These are phyloP conservation scores for Linnemannia zychae DNA, from an alignment of 192 early-diverging fungal species.

Conservation along the genomic window DNA sequence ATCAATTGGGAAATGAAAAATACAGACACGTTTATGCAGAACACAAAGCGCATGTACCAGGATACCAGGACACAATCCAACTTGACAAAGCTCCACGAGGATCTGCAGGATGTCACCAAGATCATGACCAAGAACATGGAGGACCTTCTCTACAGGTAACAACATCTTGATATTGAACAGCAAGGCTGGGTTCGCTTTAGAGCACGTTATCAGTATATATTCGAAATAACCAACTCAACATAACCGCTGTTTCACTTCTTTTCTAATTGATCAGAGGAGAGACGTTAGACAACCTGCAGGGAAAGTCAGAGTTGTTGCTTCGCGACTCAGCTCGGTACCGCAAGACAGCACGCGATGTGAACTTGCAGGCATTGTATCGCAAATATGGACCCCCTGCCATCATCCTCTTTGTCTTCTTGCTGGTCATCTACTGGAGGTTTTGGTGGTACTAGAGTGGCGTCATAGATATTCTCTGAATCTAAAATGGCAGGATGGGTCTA, in stretches of 20 bases:
- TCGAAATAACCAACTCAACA: conserved; percentile 18
- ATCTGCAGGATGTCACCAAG: conserved; percentile 94
- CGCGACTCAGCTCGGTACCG: conserved; percentile 82
- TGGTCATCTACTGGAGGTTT: conserved; percentile 81
- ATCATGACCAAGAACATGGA: conserved; percentile 99
- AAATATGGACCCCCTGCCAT: conserved; percentile 94
- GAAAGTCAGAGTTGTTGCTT: conserved; percentile 66
- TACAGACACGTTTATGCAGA: conserved; percentile 97
- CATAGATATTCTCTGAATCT: too few relatives aligned
- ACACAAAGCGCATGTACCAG: conserved; percentile 96
- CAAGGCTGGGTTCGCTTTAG: conserved; percentile 18
- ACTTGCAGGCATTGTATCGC: conserved; percentile 91
- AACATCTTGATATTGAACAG: neutral
- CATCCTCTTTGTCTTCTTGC: conserved; percentile 81
- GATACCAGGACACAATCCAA: conserved; percentile 95
- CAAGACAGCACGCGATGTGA: conserved; percentile 88
- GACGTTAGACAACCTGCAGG: conserved; percentile 73
- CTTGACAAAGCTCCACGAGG: conserved; percentile 93
- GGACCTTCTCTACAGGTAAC: conserved; percentile 84
- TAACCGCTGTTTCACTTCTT: neutral
- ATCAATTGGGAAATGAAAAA: neutral
- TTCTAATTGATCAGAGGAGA: conserved; percentile 59
- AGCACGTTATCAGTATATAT: conserved; percentile 55
- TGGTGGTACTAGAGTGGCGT: conserved; percentile 61
- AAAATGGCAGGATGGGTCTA: neutral